These are phyloP conservation scores for Millerozyma acaciae DNA, from an alignment of 805 yeast genomes.

Conservation along the genomic window DNA sequence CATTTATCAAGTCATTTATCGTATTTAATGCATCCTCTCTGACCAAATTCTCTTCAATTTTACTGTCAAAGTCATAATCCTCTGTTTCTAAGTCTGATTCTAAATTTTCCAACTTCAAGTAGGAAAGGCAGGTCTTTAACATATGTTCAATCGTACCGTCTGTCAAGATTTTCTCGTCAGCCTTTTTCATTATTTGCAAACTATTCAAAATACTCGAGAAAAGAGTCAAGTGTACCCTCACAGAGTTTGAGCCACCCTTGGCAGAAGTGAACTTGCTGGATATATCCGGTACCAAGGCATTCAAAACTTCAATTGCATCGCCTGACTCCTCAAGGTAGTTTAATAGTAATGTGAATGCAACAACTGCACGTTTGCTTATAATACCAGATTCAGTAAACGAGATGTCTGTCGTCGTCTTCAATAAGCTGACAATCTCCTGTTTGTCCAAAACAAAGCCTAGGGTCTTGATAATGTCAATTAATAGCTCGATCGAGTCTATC, in stretches of 20 bases:
- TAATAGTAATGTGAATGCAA: slow-evolving; percentile 45
- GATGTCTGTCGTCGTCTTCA: slow-evolving; percentile 29
- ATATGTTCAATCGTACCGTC: slow-evolving; percentile 9
- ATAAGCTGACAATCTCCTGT: slow-evolving; percentile 28
- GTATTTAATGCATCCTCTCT: slow-evolving; percentile 51
- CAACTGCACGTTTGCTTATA: slow-evolving; percentile 47
- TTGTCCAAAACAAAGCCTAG: slow-evolving; percentile 41
- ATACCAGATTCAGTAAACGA: slow-evolving; percentile 40
- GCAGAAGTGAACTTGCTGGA: slow-evolving; percentile 8
- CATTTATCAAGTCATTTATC: slow-evolving; percentile 28
- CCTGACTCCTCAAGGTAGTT: slow-evolving; percentile 15
- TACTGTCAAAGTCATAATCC: slow-evolving; percentile 43
- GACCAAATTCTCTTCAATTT: slow-evolving; percentile 40
- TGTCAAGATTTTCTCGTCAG: slow-evolving; percentile 3
- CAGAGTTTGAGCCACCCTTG: slow-evolving; percentile 15
- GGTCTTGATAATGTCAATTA: slow-evolving; percentile 51
- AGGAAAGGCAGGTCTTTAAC: slow-evolving; percentile 12
- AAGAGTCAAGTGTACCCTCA: slow-evolving; percentile 10
- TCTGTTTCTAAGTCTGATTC: slow-evolving; percentile 17
- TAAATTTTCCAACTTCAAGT: slow-evolving; percentile 13
- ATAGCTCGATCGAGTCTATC: slow-evolving; percentile 59
- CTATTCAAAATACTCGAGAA: slow-evolving; percentile 13
- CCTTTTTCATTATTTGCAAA: slow-evolving; percentile 7
- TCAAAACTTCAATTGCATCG: slow-evolving; percentile 8
- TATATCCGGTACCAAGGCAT: slow-evolving; percentile 13